Evolutionary conservation across 2,329 filamentous ascomycete species (phyloP).

Genomic region (Endocalyx cinctus): DNA sequence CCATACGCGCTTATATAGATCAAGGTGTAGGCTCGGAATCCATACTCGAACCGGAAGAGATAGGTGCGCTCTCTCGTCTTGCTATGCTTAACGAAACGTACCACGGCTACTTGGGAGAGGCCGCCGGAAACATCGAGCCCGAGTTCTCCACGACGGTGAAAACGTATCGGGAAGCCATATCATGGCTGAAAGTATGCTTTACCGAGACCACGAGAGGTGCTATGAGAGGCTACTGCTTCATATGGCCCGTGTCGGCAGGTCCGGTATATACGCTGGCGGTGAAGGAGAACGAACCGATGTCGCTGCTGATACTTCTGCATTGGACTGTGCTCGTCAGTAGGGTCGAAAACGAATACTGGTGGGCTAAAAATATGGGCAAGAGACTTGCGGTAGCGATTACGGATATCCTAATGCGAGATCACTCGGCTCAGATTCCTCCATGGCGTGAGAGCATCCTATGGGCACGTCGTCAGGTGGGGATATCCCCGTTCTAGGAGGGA

Average conservation of each 20-base stretch:
- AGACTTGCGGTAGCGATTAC: constrained; percentile 21
- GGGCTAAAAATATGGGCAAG: constrained; percentile 14
- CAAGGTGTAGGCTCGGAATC: constrained; percentile 16
- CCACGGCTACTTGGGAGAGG: constrained; percentile 5
- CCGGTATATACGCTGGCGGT: constrained; percentile 26
- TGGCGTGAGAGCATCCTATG: too few species aligned
- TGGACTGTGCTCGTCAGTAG: constrained; percentile 31
- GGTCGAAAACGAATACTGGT: constrained; percentile 20
- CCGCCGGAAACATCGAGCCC: constrained; percentile 7
- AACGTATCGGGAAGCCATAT: constrained; percentile 19
- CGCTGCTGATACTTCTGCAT: constrained; percentile 32
- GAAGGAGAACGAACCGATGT: constrained; percentile 27
- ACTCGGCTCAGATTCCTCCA: too few species aligned
- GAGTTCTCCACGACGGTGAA: constrained; percentile 2
- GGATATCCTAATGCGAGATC: constrained; percentile 20
- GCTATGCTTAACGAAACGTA: constrained; percentile 16
- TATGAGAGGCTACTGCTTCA: constrained; percentile 26
- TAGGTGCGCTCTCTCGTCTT: constrained; percentile 17
- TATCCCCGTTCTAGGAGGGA: too few species aligned
- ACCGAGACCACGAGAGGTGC: constrained; percentile 29
- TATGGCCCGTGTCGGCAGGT: constrained; percentile 26
- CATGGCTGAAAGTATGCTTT: constrained; percentile 27
- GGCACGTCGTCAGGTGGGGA: too few species aligned
- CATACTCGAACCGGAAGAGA: constrained; percentile 14
- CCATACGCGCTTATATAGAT: constrained; percentile 17